These are phyloP conservation scores for Arxiozyma slooffiae DNA, from an alignment of 1,139 yeast species.

Conservation along the genomic window DNA sequence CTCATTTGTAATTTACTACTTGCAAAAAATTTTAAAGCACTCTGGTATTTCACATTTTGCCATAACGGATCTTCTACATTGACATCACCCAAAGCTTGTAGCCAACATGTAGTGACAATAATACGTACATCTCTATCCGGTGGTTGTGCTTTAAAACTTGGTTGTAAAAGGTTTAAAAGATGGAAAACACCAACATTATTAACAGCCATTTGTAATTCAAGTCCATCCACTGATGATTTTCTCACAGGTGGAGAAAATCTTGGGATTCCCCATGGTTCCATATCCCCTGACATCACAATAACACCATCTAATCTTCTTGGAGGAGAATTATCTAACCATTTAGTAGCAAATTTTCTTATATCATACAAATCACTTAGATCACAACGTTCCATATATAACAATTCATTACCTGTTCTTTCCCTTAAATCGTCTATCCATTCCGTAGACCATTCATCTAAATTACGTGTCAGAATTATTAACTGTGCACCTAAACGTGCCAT, in stretches of 20 bases:
- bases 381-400: constrained; percentile 83
- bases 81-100: constrained; percentile 63
- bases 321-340: constrained; percentile 85
- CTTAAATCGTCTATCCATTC: constrained; percentile 76
- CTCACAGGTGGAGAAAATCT: constrained; percentile 31
- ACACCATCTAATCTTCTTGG: constrained; percentile 86
- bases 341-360: constrained; percentile 81
- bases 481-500: constrained; percentile 83
- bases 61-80: constrained; percentile 61
- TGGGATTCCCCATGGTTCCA: constrained; percentile 47
- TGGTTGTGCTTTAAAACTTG: constrained; percentile 78
- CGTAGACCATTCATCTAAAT: constrained; percentile 64
- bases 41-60: constrained; percentile 46
- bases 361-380: constrained; percentile 67
- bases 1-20: constrained; percentile 69
- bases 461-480: constrained; percentile 58
- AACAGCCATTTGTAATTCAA: constrained; percentile 73
- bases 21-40: constrained; percentile 74
- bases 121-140: constrained; percentile 90
- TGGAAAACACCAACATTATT: constrained; percentile 79
- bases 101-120: constrained; percentile 61
- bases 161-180: constrained; percentile 64
- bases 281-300: constrained; percentile 77
- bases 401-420: constrained; percentile 52
- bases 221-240: constrained; percentile 64